Base-by-base conservation (phyloP, 306 rosid species). In the Hippophae rhamnoides region DNA sequence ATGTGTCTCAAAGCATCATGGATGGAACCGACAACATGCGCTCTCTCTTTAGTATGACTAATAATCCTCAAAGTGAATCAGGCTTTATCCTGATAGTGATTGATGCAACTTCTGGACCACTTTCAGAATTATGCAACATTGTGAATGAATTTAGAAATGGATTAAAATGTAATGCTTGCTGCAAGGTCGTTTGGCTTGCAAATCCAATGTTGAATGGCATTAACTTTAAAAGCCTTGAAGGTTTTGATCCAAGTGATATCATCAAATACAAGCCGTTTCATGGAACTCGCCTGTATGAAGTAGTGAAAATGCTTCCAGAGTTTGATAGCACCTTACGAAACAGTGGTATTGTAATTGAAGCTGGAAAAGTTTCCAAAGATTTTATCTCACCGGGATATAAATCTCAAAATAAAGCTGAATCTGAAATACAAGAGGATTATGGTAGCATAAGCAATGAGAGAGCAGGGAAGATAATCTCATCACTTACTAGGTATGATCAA, bases 161-260 rank as follows among this genome's bases (percentile, higher is more conserved):
- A 23, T 58, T 75, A 9, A 67, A 65, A 7, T 64, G 66, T 31
- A 31, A 2, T 54, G 76, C 74, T 56, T 41, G 13, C 18, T 80
- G 84, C 60, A 80, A 53, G 76, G 86, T 89, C 48, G 88, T 86
- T 63, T 89, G 89, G 97, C 79, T 89, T n/a, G 79, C 80, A 23
- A 86, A 79, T 62, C 69, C 81, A 12, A 51, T 69, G 13, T 59
- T 55, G 14, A 45, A 48, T 3, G 58, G 54, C 50, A 38, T 69
- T 42, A 73, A 61, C 50, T 45, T 57, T 13, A 63, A 59, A 12
- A 9, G 12, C 12, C 10, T 18, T 13, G 7, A 54, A 45, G 56
- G 25, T 38, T 57, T 66, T 5, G 77, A 84, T 55, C 56, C 57
- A 6, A 68, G 82, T 11, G 89, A 89, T 54, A 26, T 70, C 50